phyloP scores from a whole-genome alignment of 2,329 filamentous ascomycete genomes.

The Cladophialophora yegresii region DNA sequence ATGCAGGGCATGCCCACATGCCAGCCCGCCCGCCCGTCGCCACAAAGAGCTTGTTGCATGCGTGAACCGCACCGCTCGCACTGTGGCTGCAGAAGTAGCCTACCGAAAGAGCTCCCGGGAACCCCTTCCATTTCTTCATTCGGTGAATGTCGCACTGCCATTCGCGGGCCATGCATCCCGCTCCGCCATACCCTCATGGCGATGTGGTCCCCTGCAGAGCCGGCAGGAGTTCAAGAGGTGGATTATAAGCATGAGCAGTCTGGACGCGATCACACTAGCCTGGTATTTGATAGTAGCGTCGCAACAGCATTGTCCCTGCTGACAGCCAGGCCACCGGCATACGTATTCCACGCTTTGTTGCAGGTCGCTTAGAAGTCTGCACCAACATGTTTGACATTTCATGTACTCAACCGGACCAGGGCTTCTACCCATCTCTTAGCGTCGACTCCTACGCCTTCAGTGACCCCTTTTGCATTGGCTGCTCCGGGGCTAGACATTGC shows the following conservation, averaged over 20 bases:
- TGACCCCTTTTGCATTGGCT: constrained; percentile 31
- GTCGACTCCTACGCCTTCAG: constrained; percentile 52
- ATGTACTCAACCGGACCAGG: constrained; percentile 49
- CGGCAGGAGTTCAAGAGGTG: not conserved
- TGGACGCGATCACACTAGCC: not conserved
- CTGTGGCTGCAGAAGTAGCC: not conserved
- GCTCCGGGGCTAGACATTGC: constrained; percentile 4
- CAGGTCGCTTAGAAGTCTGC: not conserved
- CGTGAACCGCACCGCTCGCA: no score
- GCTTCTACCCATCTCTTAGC: constrained; percentile 51
- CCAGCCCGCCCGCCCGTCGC: not conserved
- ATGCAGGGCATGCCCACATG: not conserved
- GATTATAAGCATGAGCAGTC: not conserved
- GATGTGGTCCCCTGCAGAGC: not conserved
- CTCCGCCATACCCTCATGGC: not conserved
- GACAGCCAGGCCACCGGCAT: not conserved
- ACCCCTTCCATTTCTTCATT: not conserved
- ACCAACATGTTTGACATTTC: constrained; percentile 16
- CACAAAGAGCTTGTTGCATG: not conserved
- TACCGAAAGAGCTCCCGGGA: not conserved
- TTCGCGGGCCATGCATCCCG: no score
- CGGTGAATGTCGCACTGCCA: not conserved
- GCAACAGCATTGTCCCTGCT: not conserved
- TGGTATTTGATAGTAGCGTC: not conserved
- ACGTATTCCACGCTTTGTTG: not conserved